Evolutionary conservation across 495 filamentous ascomycete species (phyloP), one percentile per base, ranked within the genome.

Genomic region (Terfezia claveryi): DNA sequence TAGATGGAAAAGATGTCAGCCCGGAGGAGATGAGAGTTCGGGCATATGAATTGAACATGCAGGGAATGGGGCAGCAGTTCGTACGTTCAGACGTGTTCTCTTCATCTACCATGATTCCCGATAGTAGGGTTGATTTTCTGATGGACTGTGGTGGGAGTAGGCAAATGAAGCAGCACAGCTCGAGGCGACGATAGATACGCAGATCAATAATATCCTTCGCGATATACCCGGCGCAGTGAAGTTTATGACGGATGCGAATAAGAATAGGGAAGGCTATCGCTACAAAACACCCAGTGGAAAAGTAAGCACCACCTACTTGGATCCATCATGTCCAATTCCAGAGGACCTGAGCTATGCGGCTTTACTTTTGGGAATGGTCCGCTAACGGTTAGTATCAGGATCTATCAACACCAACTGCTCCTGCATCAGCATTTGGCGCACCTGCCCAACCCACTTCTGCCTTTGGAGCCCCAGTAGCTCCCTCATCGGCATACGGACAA

Each of bases 1-100:
- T 66, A 50, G 63, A 66, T 54, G 63, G 56, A 10, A 65, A 65
- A 36, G 63, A 66, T 55, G 54, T 66, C 38, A 65, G 63, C 7
- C 59, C 57, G 1, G 63, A 66, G 51, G 63, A 66, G 55, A 58
- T 57, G 37, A 61, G 63, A 3, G 55, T 66, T 16, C 53, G 58
- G 54, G 59, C 60, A 10, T 66, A 66, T 50, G 56, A 54, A 41
- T 53, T 50, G 27, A 32, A 32, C 27, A 32, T 32, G 27, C 27
- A 32, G 7, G 27, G 27, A 32, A 5, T 27, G 55, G 56, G 38
- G 62, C 59, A 12, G 62, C 61, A 32, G 62, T 32, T 32, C 7
- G 27, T 32, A 32, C 27, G 27, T 32, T 32, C 27, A 32, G 27
- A 32, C 27, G 27, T 32, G 27, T 1, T 32, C 27, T 7, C 27